phyloP scores from a whole-genome alignment of 116 monocot genomes.

The Iris pallida region DNA sequence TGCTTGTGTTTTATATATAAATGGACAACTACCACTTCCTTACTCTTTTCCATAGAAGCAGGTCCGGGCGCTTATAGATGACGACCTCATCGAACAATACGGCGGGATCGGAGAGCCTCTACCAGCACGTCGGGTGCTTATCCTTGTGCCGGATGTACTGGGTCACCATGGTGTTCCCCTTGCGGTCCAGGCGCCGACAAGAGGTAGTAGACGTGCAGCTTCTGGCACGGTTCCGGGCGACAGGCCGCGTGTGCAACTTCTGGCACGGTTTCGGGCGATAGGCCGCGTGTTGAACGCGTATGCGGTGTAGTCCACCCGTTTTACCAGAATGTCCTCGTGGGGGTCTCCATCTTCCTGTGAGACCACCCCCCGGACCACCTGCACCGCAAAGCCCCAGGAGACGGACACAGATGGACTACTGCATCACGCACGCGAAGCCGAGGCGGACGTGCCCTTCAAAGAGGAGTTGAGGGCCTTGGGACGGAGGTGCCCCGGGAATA shows the following conservation, averaged over 20 bases:
- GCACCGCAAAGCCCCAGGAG: slow-evolving; percentile 83
- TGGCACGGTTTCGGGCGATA: slow-evolving; percentile 68
- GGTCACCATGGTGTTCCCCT: slow-evolving; percentile 36
- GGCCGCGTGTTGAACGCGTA: slow-evolving; percentile 86
- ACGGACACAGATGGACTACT: slow-evolving; percentile 84
- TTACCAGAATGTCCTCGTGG: slow-evolving; percentile 75
- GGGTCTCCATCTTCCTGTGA: slow-evolving; percentile 88
- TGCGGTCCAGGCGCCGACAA: slow-evolving; percentile 16
- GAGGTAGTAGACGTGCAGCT: slow-evolving; percentile 68
- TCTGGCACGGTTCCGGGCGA: too few species aligned
- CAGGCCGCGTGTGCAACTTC: too few species aligned
- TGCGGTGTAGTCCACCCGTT: slow-evolving; percentile 65
- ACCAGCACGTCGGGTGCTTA: slow-evolving; percentile 37
- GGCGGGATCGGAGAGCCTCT: slow-evolving; percentile 52
- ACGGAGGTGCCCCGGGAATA: too few species aligned
- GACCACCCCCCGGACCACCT: slow-evolving; percentile 65
- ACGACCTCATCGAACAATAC: slow-evolving; percentile 31
- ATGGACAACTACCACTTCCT: too few species aligned
- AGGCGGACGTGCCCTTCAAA: slow-evolving; percentile 59
- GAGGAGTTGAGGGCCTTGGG: too few species aligned
- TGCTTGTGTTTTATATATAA: too few species aligned
- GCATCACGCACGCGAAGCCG: slow-evolving; percentile 67
- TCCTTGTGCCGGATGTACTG: slow-evolving; percentile 29
- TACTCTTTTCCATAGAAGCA: slow-evolving; percentile 73
- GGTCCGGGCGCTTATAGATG: slow-evolving; percentile 77